A percentile compares a stretch with the other conserved stretches of the same genome.
Evolutionary conservation across 1,139 yeast species (phyloP).

Genomic region (Saccharomycopsis hybrid): DNA sequence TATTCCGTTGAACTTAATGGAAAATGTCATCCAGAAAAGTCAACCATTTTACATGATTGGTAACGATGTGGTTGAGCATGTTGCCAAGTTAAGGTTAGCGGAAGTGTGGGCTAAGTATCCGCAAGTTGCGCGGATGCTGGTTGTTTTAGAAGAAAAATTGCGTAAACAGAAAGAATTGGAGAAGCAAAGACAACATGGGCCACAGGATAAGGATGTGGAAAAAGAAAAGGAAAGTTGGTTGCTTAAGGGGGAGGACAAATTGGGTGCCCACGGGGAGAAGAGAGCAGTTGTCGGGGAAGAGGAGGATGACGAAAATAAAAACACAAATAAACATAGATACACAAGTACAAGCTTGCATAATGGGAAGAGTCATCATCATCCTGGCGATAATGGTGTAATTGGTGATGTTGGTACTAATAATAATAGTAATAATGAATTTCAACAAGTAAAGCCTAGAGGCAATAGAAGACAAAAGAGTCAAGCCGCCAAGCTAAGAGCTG

Average conservation of each 20-base stretch:
- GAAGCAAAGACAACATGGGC: background rate
- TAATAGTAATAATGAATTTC: no score
- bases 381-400: no score
- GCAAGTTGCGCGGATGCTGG: slow-evolving; percentile 1
- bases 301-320: no score
- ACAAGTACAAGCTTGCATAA: no score
- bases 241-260: background rate
- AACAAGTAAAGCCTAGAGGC: no score
- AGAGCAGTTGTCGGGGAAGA: no score
- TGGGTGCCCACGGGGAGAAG: background rate
- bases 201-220: background rate
- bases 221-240: background rate
- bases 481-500: no score
- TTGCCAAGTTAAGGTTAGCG: slow-evolving; percentile 20
- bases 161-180: background rate
- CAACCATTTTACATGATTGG: slow-evolving; percentile 37
- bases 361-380: no score
- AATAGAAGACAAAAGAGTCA: no score
- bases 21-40: slow-evolving; percentile 28
- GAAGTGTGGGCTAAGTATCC: slow-evolving; percentile 2
- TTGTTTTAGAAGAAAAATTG: background rate
- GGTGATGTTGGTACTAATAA: no score
- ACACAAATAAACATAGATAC: no score
- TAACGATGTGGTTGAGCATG: slow-evolving; percentile 42
- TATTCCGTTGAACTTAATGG: slow-evolving; percentile 41